phyloP scores from a whole-genome alignment of 2,329 filamentous ascomycete genomes.

The Fusarium austroafricanum region DNA sequence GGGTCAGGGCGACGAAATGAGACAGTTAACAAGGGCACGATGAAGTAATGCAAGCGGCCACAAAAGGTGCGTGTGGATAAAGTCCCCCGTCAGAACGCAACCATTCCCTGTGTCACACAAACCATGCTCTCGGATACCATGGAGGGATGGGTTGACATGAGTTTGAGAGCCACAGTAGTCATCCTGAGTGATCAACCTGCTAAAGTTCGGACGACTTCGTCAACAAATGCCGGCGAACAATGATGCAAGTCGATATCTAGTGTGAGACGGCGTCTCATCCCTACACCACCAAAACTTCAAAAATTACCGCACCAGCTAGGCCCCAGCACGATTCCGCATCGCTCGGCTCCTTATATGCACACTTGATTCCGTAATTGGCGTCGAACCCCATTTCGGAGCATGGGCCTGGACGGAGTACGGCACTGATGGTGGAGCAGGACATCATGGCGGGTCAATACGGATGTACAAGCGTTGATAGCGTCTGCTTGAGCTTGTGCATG shows the following conservation, averaged over 20 bases:
- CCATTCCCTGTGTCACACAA: slow-evolving; percentile 4
- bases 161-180: not conserved
- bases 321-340: slow-evolving; percentile 16
- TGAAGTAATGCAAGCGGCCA: slow-evolving; percentile 1
- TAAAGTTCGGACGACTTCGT: not conserved
- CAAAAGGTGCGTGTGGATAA: slow-evolving; percentile 7
- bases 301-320: slow-evolving; percentile 42
- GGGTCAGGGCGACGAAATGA: not conserved
- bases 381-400: slow-evolving; percentile 29
- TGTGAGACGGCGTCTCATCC: slow-evolving; percentile 2
- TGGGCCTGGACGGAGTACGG: slow-evolving; percentile 35
- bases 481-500: slow-evolving; percentile 20
- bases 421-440: slow-evolving; percentile 37
- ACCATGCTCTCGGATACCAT: not conserved
- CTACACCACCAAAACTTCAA: slow-evolving; percentile 10
- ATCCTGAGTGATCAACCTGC: not conserved
- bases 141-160: not conserved
- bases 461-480: slow-evolving; percentile 34
- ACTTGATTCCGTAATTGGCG: slow-evolving; percentile 31
- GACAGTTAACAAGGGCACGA: slow-evolving; percentile 4
- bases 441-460: slow-evolving; percentile 39
- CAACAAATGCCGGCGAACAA: not conserved
- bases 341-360: slow-evolving; percentile 1
- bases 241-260: slow-evolving; percentile 29
- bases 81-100: slow-evolving; percentile 14